Evolutionary conservation across 352 stramenopile species (phyloP).

Genomic region (Globisporangium takayamanum): DNA sequence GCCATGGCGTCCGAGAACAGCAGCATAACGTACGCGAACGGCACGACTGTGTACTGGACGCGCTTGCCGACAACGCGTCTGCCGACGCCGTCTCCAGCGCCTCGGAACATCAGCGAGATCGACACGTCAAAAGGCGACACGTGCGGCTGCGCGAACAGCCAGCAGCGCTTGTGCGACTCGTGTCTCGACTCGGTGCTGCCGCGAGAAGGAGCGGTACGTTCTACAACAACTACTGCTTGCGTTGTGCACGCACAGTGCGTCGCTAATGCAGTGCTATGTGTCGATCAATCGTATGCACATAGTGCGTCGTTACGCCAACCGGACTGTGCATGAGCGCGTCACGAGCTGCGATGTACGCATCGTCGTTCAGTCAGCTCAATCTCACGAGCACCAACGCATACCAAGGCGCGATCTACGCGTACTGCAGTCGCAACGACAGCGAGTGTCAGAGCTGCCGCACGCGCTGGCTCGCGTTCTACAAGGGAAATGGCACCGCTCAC

Average conservation of each 20-base stretch:
- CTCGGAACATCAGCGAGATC: not conserved
- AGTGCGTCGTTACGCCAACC: not conserved
- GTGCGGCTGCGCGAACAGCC: not conserved
- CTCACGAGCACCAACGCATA: not conserved
- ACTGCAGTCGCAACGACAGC: not conserved
- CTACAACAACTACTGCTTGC: not conserved
- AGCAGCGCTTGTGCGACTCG: not conserved
- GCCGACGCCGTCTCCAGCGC: not conserved
- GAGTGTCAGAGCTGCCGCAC: not conserved
- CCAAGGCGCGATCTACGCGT: not conserved
- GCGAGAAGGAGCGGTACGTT: not conserved
- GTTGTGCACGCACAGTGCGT: not conserved
- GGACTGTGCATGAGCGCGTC: not conserved
- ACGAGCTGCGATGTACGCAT: too few relatives aligned
- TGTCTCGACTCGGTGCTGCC: slow-evolving; percentile 11
- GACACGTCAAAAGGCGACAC: slow-evolving; percentile 4
- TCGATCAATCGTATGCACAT: not conserved
- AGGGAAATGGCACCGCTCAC: too few relatives aligned
- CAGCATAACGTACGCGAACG: too few relatives aligned
- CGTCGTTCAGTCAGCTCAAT: not conserved
- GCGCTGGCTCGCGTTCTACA: not conserved
- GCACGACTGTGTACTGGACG: too few relatives aligned
- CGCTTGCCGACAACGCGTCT: not conserved
- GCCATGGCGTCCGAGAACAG: too few relatives aligned
- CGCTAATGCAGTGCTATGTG: not conserved